A percentile compares a stretch with the other conserved stretches of the same genome.
Conservation (phyloP, 257 asterid species). For the Nicotiana obtusifolia region DNA sequence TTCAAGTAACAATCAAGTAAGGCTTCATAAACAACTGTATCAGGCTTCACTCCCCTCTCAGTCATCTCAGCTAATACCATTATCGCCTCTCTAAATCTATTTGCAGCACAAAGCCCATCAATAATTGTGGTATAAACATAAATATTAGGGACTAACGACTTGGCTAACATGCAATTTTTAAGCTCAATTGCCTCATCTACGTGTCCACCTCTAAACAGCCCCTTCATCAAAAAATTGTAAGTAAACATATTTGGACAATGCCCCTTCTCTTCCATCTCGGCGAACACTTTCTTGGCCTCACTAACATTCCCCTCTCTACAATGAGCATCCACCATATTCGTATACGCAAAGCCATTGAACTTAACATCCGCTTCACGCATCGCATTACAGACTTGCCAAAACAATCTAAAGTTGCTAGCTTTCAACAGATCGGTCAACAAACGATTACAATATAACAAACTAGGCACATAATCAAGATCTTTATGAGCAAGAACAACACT, state of each 20-base stretch:
- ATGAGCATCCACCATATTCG: slow-evolving; percentile 10
- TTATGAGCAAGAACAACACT: neutral
- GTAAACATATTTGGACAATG: slow-evolving; percentile 4
- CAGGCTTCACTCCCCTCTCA: slow-evolving; percentile 17
- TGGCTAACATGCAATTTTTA: slow-evolving; percentile 9
- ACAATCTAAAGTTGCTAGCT: slow-evolving; percentile 1
- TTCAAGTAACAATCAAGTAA: slow-evolving; percentile 10
- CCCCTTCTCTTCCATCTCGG: slow-evolving; percentile 18
- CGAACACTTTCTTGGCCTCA: slow-evolving; percentile 12
- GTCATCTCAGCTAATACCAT: slow-evolving; percentile 20
- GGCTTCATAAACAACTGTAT: slow-evolving; percentile 1
- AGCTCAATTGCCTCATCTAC: slow-evolving; percentile 21
- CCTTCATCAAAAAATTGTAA: slow-evolving; percentile 12
- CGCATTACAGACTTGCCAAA: slow-evolving; percentile 19
- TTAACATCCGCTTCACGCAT: slow-evolving; percentile 8
- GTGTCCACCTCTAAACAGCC: slow-evolving; percentile 10
- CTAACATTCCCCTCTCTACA: slow-evolving; percentile 10
- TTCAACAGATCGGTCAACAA: slow-evolving; percentile 15
- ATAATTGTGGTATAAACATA: slow-evolving; percentile 14
- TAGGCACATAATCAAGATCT: slow-evolving; percentile 4
- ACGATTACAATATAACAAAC: slow-evolving; percentile 5
- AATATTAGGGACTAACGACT: slow-evolving; percentile 12
- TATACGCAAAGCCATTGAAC: slow-evolving; percentile 10
- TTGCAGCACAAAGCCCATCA: slow-evolving; percentile 11
- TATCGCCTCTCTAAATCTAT: slow-evolving; percentile 15